Evolutionary conservation across 2,329 filamentous ascomycete species (phyloP), one percentile per base, ranked within the genome.

Genomic region (Eutypa lata): DNA sequence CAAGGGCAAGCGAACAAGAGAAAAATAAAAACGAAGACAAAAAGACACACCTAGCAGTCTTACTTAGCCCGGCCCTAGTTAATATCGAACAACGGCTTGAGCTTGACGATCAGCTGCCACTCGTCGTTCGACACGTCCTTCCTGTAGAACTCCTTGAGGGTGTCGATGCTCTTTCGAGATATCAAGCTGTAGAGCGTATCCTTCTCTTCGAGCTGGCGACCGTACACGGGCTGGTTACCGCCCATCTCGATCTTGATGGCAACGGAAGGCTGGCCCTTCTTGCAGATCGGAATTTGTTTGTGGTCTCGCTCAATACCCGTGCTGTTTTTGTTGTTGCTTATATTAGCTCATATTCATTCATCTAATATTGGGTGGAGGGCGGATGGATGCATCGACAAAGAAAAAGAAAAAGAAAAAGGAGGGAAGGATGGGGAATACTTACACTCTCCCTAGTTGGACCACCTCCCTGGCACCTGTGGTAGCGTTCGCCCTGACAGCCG

Each of bases 221-320:
- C 94, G 69, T 99, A 99, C 54, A 88, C 84, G 16, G 94, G 95
- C 77, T 99, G 94, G 70, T 93, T 90, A 53, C 87, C 76, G 50
- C 91, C 93, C 83, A 87, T 87, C 76, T 99, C 95, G 65, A 99
- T 95, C 81, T 99, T 99, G 77, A 99, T 81, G 19, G 94, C 94
- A 10, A 99, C 95, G 1, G 91, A 95, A n/a, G 95, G 94, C 68
- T 96, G 90, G 49, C 93, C 93, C 76, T 91, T 93, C 75, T 99
- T 99, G 78, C 91, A 96, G 53, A 96, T 81, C 10, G 81, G 83
- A 61, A 99, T 87, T 59, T 94, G 86, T 78, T 99, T 99, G 82
- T 99, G 94, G 62, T 99, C 95, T 69, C 95, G 88, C 73, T 99
- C 93, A 67, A 99, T 99, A 2, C 89, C 92, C 52, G 90, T 90